phyloP scores from a whole-genome alignment of 805 yeast genomes.

The Grigorovia transvaalensis region DNA sequence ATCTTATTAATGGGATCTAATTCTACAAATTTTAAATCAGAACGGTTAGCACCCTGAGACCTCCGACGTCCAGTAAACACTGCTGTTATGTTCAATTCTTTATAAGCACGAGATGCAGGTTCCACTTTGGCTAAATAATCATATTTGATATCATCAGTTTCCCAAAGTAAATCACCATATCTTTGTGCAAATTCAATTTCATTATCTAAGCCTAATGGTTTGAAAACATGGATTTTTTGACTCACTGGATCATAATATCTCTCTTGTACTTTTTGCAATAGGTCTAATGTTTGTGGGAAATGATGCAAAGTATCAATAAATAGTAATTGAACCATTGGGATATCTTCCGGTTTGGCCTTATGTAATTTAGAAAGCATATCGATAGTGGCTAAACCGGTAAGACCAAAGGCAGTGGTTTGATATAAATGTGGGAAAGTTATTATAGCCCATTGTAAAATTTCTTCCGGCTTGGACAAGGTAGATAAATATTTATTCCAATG shows the following conservation, averaged over 20 bases:
- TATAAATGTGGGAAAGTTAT: constrained; percentile 71
- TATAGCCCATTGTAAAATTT: constrained; percentile 72
- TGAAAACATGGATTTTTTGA: constrained; percentile 47
- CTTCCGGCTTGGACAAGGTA: constrained; percentile 46
- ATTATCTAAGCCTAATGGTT: constrained; percentile 47
- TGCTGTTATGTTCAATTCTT: constrained; percentile 60
- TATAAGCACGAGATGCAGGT: constrained; percentile 79
- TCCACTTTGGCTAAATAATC: constrained; percentile 88
- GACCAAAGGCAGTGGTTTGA: constrained; percentile 93
- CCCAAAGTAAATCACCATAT: constrained; percentile 79
- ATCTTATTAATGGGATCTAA: constrained; percentile 58
- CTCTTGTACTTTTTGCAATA: constrained; percentile 47
- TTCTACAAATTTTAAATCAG: constrained; percentile 63
- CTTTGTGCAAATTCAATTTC: constrained; percentile 54
- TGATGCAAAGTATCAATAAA: constrained; percentile 88
- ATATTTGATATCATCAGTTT: constrained; percentile 64
- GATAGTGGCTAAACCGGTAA: constrained; percentile 80
- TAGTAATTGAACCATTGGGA: constrained; percentile 47
- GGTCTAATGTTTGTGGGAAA: constrained; percentile 83
- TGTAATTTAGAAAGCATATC: constrained; percentile 62
- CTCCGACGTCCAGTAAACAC: constrained; percentile 87
- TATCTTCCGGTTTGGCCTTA: constrained; percentile 9
- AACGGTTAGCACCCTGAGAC: constrained; percentile 81
- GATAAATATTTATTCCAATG: constrained; percentile 57
- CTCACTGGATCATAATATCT: constrained; percentile 35